A percentile compares a stretch with the other conserved stretches of the same genome.
These are phyloP conservation scores for Ceratocystis cubensis DNA, from an alignment of 2,329 filamentous ascomycete genomes.

Conservation along the genomic window DNA sequence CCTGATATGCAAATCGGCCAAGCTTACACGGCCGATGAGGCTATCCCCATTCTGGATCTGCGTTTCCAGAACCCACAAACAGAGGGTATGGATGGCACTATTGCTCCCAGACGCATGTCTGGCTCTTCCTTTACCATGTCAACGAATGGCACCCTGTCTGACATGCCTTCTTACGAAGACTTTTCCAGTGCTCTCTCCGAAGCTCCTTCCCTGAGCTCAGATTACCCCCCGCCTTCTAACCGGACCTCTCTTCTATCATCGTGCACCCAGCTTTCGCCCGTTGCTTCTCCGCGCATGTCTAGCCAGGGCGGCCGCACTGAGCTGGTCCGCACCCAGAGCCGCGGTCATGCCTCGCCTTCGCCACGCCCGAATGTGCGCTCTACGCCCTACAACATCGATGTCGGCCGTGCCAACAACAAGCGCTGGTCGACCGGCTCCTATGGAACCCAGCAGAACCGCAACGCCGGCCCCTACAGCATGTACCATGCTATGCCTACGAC, in stretches of 20 bases:
- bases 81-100: constrained; percentile 38
- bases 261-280: constrained; percentile 54
- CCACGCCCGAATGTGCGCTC: constrained; percentile 55
- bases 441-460: constrained; percentile 42
- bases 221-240: constrained; percentile 55
- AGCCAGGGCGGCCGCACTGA: constrained; percentile 45
- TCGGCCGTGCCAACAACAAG: constrained; percentile 44
- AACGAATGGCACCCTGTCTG: constrained; percentile 50
- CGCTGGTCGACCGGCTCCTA: constrained; percentile 70
- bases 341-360: constrained; percentile 58
- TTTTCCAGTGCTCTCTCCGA: constrained; percentile 55
- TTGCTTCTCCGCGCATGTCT: constrained; percentile 56
- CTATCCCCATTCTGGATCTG: constrained; percentile 49
- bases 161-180: constrained; percentile 60
- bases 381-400: constrained; percentile 58
- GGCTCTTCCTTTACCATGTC: constrained; percentile 65
- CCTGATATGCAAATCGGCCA: constrained; percentile 49
- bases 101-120: constrained; percentile 45
- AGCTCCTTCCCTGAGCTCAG: constrained; percentile 52
- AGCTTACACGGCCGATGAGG: constrained; percentile 50
- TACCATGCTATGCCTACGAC: constrained; percentile 48
- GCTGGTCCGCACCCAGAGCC: constrained; percentile 50
- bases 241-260: constrained; percentile 58
- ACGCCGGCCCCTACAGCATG: constrained; percentile 45
- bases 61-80: constrained; percentile 37